A percentile compares a stretch with the other conserved stretches of the same genome.
Conservation (phyloP, 768 basidiomycete genomes). For the Tulasnella sp. region DNA sequence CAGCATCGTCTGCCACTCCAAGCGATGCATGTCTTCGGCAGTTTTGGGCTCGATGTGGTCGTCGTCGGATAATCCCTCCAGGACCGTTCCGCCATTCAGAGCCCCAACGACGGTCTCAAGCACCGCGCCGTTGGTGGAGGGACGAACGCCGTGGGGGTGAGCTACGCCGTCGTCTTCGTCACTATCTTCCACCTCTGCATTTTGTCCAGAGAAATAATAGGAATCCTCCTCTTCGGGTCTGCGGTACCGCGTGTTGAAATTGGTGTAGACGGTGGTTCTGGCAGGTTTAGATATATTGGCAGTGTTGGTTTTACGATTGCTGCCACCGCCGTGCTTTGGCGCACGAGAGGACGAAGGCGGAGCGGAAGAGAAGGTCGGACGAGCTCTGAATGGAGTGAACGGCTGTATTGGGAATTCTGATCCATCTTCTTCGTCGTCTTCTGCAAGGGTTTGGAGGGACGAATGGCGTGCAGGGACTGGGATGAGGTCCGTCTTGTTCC, state of each 20-base stretch:
- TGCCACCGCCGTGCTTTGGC: neutral
- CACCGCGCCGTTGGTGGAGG: conserved; percentile 12
- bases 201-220: conserved; percentile 17
- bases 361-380: neutral
- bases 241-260: conserved; percentile 26
- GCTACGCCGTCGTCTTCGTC: conserved; percentile 61
- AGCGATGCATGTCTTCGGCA: conserved; percentile 68
- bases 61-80: conserved; percentile 50
- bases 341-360: neutral
- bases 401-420: neutral
- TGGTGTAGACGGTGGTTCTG: conserved; percentile 16
- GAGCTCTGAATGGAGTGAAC: neutral
- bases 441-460: conserved; percentile 12
- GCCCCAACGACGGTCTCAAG: neutral
- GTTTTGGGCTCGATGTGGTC: conserved; percentile 65
- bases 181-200: conserved; percentile 43
- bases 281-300: neutral
- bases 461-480: conserved; percentile 8
- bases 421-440: conserved; percentile 19
- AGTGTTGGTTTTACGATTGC: neutral
- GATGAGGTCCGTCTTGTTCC: neutral
- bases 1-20: conserved; percentile 96
- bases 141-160: neutral
- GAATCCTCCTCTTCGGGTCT: conserved; percentile 24
- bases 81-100: conserved; percentile 27